These are phyloP conservation scores for Naganishia vishniacii DNA, from an alignment of 768 basidiomycete species.

Conservation along the genomic window DNA sequence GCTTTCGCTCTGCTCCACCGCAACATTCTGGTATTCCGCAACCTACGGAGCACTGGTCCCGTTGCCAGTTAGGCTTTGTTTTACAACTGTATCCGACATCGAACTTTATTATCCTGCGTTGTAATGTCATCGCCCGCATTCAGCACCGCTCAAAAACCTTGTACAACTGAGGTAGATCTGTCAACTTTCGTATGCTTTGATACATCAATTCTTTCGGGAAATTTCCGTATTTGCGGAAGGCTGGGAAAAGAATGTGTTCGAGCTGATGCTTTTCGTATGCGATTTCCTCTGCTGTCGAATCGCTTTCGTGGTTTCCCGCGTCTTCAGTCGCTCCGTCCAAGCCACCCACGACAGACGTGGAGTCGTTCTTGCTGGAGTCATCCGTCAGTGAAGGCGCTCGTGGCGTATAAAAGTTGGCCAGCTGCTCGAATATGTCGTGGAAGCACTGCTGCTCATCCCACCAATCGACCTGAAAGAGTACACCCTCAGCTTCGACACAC, in stretches of 20 bases:
- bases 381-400: slow-evolving; percentile 47
- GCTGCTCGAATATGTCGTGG: slow-evolving; percentile 72
- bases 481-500: too few species aligned
- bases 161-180: slow-evolving; percentile 84
- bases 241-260: slow-evolving; percentile 83
- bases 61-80: too few species aligned
- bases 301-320: slow-evolving; percentile 25
- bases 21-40: too few species aligned
- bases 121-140: background rate
- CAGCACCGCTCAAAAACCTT: slow-evolving; percentile 90
- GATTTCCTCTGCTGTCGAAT: slow-evolving; percentile 44
- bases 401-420: slow-evolving; percentile 85
- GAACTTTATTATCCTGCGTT: background rate
- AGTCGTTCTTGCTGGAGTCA: slow-evolving; percentile 29
- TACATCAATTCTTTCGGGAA: slow-evolving; percentile 62
- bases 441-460: slow-evolving; percentile 78
- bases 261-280: slow-evolving; percentile 68
- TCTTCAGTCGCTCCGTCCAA: slow-evolving; percentile 12
- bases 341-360: background rate
- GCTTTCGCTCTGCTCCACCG: too few species aligned
- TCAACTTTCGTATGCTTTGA: slow-evolving; percentile 74
- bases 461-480: slow-evolving; percentile 81
- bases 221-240: slow-evolving; percentile 68
- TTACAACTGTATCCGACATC: too few species aligned
- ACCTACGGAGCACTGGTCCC: too few species aligned